Evolutionary conservation across 2,329 filamentous ascomycete genomes (phyloP).

Genomic region (Xylaria sp.): DNA sequence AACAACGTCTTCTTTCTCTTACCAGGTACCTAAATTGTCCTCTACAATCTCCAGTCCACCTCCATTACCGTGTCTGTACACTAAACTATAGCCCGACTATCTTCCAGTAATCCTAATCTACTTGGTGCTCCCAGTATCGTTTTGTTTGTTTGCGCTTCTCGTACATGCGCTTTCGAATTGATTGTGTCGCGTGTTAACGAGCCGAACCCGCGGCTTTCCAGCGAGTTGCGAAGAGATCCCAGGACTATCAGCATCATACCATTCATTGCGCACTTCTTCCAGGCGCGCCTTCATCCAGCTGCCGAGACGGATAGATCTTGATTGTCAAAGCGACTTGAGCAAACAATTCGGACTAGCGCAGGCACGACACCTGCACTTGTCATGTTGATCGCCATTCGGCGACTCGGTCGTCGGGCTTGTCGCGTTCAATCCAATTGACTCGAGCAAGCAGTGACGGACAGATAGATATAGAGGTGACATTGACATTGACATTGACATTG

Average conservation of each 20-base stretch:
- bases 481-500: no score
- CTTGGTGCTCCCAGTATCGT: neutral
- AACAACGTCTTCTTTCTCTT: neutral
- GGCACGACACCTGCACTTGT: neutral
- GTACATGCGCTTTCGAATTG: neutral
- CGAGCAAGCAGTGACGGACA: no score
- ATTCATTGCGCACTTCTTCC: neutral
- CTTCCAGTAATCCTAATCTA: conserved; percentile 3
- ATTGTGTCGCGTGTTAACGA: conserved; percentile 18
- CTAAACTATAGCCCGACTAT: neutral
- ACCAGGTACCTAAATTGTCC: neutral
- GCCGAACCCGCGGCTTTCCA: neutral
- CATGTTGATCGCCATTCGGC: conserved; percentile 14
- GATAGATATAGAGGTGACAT: no score
- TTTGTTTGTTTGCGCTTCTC: conserved; percentile 3
- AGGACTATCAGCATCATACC: neutral
- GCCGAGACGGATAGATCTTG: neutral
- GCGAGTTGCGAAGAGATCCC: conserved; percentile 4
- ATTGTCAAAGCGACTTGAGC: neutral
- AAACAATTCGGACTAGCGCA: neutral
- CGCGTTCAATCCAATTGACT: conserved; percentile 1
- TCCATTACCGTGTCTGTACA: neutral
- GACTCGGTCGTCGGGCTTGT: neutral
- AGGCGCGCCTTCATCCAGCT: conserved; percentile 15
- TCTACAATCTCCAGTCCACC: neutral